These are phyloP conservation scores for Mucor velutinosus DNA, from an alignment of 371 early-diverging fungal species.

Conservation along the genomic window DNA sequence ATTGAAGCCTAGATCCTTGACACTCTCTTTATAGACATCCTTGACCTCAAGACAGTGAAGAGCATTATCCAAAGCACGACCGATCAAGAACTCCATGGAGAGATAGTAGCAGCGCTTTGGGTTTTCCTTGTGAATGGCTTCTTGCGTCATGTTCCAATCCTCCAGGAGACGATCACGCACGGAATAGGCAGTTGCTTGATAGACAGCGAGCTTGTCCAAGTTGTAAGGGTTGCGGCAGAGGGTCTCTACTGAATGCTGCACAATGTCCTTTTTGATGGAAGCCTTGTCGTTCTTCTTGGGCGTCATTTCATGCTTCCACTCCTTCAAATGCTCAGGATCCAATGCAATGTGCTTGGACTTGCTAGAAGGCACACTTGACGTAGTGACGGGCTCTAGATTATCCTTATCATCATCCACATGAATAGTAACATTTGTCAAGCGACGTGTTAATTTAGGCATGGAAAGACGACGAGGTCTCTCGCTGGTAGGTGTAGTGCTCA, in stretches of 20 bases:
- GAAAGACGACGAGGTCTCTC: conserved; percentile 33
- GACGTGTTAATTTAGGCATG: conserved; percentile 36
- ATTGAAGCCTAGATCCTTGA: conserved; percentile 78
- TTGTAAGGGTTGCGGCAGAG: conserved; percentile 79
- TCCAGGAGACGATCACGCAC: conserved; percentile 88
- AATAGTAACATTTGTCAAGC: conserved; percentile 31
- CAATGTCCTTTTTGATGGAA: conserved; percentile 47
- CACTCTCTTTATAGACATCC: conserved; percentile 63
- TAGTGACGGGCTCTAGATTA: conserved; percentile 21
- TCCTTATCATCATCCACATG: conserved; percentile 25
- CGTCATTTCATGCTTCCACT: conserved; percentile 15
- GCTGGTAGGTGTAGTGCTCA: conserved; percentile 23
- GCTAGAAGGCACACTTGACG: conserved; percentile 23
- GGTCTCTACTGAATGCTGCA: conserved; percentile 79
- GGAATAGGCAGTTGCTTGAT: conserved; percentile 83
- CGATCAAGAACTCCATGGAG: conserved; percentile 92
- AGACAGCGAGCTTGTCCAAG: conserved; percentile 82
- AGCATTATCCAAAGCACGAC: conserved; percentile 92
- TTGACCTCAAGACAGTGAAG: conserved; percentile 82
- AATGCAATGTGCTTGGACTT: conserved; percentile 23
- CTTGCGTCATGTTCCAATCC: conserved; percentile 88
- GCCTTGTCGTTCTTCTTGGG: conserved; percentile 18
- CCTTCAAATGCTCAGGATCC: conserved; percentile 4
- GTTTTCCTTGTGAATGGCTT: conserved; percentile 48
- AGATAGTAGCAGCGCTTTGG: conserved; percentile 93